A percentile compares a stretch with the other conserved stretches of the same genome.
Conservation (phyloP, 1,139 yeast genomes). For the Nakaseomyces uthaithaninus region DNA sequence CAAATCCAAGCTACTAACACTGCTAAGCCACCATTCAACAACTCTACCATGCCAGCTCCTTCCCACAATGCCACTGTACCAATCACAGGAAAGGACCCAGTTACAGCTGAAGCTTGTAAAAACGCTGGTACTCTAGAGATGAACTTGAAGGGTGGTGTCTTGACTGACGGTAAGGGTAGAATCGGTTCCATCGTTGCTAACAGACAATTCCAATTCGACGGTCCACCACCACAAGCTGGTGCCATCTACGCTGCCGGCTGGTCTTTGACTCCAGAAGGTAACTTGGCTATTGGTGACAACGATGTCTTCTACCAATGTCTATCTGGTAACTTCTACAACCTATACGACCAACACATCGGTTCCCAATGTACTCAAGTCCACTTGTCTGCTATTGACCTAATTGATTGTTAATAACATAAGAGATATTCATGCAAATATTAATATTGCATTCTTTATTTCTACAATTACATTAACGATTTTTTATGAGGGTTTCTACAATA, state of each 20-base stretch:
- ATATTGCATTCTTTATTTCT: slow-evolving; percentile 1
- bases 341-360: slow-evolving; percentile 63
- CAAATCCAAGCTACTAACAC: slow-evolving; percentile 43
- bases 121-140: slow-evolving; percentile 45
- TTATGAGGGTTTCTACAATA: slow-evolving; percentile 4
- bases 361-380: slow-evolving; percentile 58
- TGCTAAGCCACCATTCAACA: slow-evolving; percentile 29
- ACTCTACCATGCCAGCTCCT: slow-evolving; percentile 5
- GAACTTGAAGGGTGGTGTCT: slow-evolving; percentile 44
- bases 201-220: slow-evolving; percentile 83
- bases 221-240: slow-evolving; percentile 87
- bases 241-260: slow-evolving; percentile 77
- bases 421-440: neutral
- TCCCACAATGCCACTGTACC: slow-evolving; percentile 12
- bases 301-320: slow-evolving; percentile 69
- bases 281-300: slow-evolving; percentile 60
- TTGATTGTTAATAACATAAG: slow-evolving; percentile 41
- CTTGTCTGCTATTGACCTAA: slow-evolving; percentile 55
- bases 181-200: slow-evolving; percentile 75
- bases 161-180: slow-evolving; percentile 59
- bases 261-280: slow-evolving; percentile 55
- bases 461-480: slow-evolving; percentile 2
- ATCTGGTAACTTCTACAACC: slow-evolving; percentile 76
- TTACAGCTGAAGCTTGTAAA: slow-evolving; percentile 38
- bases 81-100: slow-evolving; percentile 9